A percentile compares a stretch with the other conserved stretches of the same genome.
These are phyloP conservation scores for Microdochium trichocladiopsis DNA, from an alignment of 2,329 filamentous ascomycete species.

Conservation along the genomic window DNA sequence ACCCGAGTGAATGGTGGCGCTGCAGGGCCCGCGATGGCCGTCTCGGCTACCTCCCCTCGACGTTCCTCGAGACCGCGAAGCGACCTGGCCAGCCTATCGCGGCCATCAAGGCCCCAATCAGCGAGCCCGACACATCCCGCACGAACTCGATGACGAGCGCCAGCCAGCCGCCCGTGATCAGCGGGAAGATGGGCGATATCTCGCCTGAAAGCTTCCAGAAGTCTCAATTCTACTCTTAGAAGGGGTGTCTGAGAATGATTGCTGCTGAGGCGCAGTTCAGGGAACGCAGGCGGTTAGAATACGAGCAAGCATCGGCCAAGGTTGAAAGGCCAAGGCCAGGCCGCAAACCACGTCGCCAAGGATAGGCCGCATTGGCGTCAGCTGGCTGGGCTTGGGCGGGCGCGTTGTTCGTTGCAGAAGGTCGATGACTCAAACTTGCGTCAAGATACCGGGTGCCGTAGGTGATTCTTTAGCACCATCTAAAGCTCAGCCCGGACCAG, in stretches of 20 bases:
- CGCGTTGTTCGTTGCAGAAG: no score
- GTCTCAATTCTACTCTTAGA: constrained; percentile 49
- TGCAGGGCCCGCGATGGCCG: constrained; percentile 85
- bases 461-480: no score
- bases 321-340: no score
- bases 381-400: no score
- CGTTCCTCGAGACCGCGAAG: constrained; percentile 74
- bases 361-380: no score
- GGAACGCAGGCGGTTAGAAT: no score
- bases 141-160: constrained; percentile 44
- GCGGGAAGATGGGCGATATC: constrained; percentile 44
- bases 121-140: constrained; percentile 32
- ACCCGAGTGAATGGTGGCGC: constrained; percentile 94
- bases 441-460: no score
- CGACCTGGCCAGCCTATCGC: constrained; percentile 43
- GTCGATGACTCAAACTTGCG: no score
- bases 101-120: constrained; percentile 41
- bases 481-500: no score
- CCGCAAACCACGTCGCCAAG: no score
- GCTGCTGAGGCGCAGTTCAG: no score
- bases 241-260: neutral
- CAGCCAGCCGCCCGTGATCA: constrained; percentile 23
- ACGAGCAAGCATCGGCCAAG: no score
- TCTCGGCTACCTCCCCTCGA: constrained; percentile 85
- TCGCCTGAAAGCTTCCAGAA: constrained; percentile 50